phyloP scores from a whole-genome alignment of 2,329 filamentous ascomycete genomes.

The Fusarium mundagurra region DNA sequence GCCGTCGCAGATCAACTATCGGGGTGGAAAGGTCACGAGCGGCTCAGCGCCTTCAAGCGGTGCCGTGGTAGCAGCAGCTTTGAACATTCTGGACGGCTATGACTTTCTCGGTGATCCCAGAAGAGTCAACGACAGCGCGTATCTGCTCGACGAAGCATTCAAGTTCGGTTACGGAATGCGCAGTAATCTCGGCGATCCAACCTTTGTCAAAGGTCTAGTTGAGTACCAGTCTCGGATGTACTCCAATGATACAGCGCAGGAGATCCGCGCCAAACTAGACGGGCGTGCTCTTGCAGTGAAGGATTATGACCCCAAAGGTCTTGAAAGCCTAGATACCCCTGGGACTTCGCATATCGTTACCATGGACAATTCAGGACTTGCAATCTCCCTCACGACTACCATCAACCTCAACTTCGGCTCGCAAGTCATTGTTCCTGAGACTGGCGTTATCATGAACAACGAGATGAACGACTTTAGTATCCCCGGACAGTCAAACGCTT shows the following conservation, averaged over 20 bases:
- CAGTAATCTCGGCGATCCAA: conserved; percentile 78
- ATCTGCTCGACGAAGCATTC: conserved; percentile 85
- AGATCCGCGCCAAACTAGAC: conserved; percentile 58
- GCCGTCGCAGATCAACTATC: conserved; percentile 69
- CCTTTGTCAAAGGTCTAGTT: conserved; percentile 70
- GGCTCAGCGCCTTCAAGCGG: conserved; percentile 79
- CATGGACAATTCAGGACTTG: conserved; percentile 75
- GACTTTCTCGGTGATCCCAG: conserved; percentile 67
- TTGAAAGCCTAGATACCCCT: conserved; percentile 66
- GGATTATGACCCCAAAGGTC: conserved; percentile 56
- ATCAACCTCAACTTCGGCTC: conserved; percentile 85
- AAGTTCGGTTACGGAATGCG: conserved; percentile 83
- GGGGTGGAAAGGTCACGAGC: conserved; percentile 74
- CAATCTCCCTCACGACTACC: conserved; percentile 82
- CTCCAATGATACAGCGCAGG: conserved; percentile 67
- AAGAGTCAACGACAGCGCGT: conserved; percentile 70
- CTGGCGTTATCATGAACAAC: conserved; percentile 77
- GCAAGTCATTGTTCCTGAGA: conserved; percentile 80
- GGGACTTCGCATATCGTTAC: conserved; percentile 75
- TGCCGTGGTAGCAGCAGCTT: conserved; percentile 72
- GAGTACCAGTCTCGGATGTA: conserved; percentile 72
- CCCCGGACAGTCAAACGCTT: conserved; percentile 74
- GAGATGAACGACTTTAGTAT: conserved; percentile 80
- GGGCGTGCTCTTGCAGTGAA: conserved; percentile 53
- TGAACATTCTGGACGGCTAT: conserved; percentile 82